Evolutionary conservation across 2,329 filamentous ascomycete genomes (phyloP).

Genomic region (Elsinoe australis): DNA sequence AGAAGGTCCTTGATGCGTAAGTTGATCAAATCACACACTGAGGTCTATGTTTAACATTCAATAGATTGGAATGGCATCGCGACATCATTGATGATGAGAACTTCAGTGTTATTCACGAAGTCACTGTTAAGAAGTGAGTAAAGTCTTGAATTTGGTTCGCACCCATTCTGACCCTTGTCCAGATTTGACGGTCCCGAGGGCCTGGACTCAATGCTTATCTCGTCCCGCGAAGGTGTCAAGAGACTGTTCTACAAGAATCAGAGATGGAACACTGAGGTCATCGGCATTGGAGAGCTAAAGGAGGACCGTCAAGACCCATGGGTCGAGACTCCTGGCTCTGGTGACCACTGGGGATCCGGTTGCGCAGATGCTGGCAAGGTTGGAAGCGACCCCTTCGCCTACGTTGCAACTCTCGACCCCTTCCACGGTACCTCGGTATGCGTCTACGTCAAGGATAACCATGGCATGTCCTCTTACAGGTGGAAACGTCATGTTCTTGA

Average conservation of each 20-base stretch:
- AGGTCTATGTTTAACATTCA: background rate
- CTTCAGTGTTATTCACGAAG: constrained; percentile 14
- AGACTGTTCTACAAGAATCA: constrained; percentile 14
- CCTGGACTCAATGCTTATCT: constrained; percentile 9
- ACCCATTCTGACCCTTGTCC: background rate
- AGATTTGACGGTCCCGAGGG: constrained; percentile 9
- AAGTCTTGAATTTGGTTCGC: background rate
- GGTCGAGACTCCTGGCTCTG: constrained; percentile 9
- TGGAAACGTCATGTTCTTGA: constrained; percentile 14
- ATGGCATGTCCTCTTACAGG: constrained; percentile 13
- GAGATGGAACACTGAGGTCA: constrained; percentile 13
- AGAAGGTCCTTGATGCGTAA: constrained; percentile 16
- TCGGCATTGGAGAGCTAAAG: constrained; percentile 12
- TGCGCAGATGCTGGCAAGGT: constrained; percentile 9
- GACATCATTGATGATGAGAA: constrained; percentile 16
- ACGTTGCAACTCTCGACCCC: constrained; percentile 12
- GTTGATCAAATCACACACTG: no score
- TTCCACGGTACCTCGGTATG: constrained; percentile 13
- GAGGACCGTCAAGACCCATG: constrained; percentile 9
- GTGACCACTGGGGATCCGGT: constrained; percentile 14
- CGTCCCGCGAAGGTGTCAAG: constrained; percentile 6
- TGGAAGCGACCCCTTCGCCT: constrained; percentile 15
- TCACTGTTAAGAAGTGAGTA: constrained; percentile 7
- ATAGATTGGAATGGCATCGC: constrained; percentile 13
- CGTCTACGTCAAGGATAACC: constrained; percentile 10